Evolutionary conservation across 768 basidiomycete genomes (phyloP).

Genomic region (Serendipita vermifera): DNA sequence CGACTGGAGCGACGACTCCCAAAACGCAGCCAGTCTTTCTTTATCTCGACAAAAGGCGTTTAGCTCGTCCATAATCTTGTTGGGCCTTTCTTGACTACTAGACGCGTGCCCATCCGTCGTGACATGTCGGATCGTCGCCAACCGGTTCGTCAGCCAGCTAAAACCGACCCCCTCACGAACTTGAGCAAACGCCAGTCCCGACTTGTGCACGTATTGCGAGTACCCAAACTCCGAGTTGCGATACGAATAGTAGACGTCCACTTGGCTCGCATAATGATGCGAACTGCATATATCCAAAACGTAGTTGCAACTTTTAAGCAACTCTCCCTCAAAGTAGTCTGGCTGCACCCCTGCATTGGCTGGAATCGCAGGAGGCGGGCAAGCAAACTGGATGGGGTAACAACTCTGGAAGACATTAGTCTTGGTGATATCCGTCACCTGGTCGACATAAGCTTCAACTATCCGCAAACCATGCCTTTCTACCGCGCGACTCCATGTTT

Average conservation of each 20-base stretch:
- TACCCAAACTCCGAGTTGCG: slow-evolving; percentile 62
- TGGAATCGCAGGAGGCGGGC: slow-evolving; percentile 58
- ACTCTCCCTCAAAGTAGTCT: slow-evolving; percentile 64
- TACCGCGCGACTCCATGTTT: slow-evolving; percentile 66
- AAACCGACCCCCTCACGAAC: slow-evolving; percentile 76
- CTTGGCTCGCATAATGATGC: slow-evolving; percentile 49
- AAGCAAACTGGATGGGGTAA: slow-evolving; percentile 63
- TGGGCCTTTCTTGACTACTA: slow-evolving; percentile 38
- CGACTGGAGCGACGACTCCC: slow-evolving; percentile 51
- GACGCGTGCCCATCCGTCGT: slow-evolving; percentile 28
- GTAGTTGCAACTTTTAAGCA: slow-evolving; percentile 66
- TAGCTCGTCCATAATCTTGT: slow-evolving; percentile 47
- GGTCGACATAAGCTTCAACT: slow-evolving; percentile 85
- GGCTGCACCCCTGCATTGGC: slow-evolving; percentile 51
- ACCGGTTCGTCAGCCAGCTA: slow-evolving; percentile 76
- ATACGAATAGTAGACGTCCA: slow-evolving; percentile 84
- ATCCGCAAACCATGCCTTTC: slow-evolving; percentile 84
- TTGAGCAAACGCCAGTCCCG: slow-evolving; percentile 83
- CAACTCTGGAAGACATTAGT: slow-evolving; percentile 88
- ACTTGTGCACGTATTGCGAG: slow-evolving; percentile 85
- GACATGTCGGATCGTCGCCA: slow-evolving; percentile 59
- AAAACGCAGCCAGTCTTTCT: slow-evolving; percentile 45
- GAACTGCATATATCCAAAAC: slow-evolving; percentile 30
- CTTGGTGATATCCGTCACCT: slow-evolving; percentile 74
- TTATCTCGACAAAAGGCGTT: slow-evolving; percentile 52